Evolutionary conservation across 495 filamentous ascomycete genomes (phyloP).

Genomic region (Cladorrhinum samala): DNA sequence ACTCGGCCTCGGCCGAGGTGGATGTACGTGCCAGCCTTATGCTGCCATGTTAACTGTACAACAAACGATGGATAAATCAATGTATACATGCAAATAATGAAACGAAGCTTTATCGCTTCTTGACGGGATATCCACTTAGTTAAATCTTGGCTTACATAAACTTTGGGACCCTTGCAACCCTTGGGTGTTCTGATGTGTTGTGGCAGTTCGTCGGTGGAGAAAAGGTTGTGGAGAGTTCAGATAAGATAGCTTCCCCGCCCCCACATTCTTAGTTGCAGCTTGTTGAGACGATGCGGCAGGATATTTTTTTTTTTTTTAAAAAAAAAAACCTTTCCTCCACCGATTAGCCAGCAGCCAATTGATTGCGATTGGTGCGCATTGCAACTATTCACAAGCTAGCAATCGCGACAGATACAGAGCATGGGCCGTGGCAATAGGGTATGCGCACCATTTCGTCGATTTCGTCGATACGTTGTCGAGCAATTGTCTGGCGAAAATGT

Average conservation of each 20-base stretch:
- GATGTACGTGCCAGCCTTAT: too few species aligned
- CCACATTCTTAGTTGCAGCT: constrained; percentile 13
- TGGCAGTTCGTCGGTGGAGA: background rate
- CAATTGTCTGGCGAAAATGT: background rate
- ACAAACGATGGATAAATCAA: background rate
- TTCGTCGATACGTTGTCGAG: background rate
- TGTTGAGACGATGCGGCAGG: background rate
- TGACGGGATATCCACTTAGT: too few species aligned
- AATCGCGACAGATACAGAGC: constrained; percentile 11
- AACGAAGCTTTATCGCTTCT: background rate
- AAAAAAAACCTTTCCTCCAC: constrained; percentile 7
- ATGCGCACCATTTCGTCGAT: background rate
- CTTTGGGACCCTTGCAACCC: too few species aligned
- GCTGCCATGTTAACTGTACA: too few species aligned
- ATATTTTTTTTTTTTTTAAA: constrained; percentile 14
- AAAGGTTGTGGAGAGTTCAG: background rate
- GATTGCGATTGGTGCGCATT: constrained; percentile 21
- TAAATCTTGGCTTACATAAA: too few species aligned
- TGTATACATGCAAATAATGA: background rate
- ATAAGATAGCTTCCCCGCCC: constrained; percentile 19
- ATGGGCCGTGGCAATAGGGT: constrained; percentile 24
- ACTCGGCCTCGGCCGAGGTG: too few species aligned
- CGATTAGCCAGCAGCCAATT: background rate
- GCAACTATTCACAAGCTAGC: constrained; percentile 7
- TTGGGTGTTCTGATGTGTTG: background rate